Base-by-base conservation (phyloP, 23 red algal genomes). In the Agarophyton chilense region DNA sequence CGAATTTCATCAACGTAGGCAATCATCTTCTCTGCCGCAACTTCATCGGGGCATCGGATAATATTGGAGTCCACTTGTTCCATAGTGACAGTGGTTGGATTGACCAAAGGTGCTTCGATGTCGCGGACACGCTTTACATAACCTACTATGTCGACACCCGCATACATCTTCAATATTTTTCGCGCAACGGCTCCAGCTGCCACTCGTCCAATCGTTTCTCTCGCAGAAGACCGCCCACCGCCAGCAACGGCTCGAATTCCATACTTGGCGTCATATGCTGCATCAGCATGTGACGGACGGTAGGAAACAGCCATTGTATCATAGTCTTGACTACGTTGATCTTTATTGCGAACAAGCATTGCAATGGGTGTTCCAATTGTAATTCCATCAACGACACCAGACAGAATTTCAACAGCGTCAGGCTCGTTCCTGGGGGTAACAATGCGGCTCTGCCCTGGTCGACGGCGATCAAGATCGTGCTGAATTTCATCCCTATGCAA, bases 261-360 rank as follows among this genome's bases (percentile, higher is more conserved):
- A 64, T 98, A 98, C 83, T 98, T 98, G 38, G 96, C 96, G 76
- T 98, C 96, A 50, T 98, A 98, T 1, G 96, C 94, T 19, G 96
- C 96, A 72, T 98, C 96, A 1, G 96, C 96, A 92, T 98, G 96
- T 41, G 75, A 86, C 28, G 96, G 96, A 71, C 96, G 92, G 53
- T 98, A 98, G 11, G 84, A 70, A 9, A 98, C 92, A 51, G 88
- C 93, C 77, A 93, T 95, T 1, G 93, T 94, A 57, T 98, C 96
- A 72, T 98, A 98, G 66, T 98, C 96, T 41, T 91, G 49, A 25
- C 89, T 91, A 21, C 93, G 78, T 42, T 98, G 96, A 83, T 98
- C 93, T 40, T 93, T 92, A 73, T 98, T 98, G 29, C 96, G 90
- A 16, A 98, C 96, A n/a, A 98, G 61, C 54, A 98, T 95, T 14